phyloP scores from a whole-genome alignment of 1,284 basidiomycete genomes.

The Tranzscheliella williamsii region DNA sequence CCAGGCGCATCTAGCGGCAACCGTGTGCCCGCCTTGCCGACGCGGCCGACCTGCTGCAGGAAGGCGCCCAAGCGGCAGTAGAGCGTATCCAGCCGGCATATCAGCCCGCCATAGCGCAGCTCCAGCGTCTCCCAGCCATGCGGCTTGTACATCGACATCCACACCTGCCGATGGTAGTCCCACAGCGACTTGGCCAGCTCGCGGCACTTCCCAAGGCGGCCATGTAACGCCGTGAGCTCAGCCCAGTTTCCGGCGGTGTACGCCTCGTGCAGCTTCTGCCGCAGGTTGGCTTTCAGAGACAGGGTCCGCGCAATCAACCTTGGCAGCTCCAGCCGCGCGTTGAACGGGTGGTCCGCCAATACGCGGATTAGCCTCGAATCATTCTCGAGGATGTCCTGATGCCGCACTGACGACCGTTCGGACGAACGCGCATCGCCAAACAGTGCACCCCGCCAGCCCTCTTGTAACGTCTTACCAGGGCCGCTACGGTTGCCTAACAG shows the following conservation, averaged over 20 bases:
- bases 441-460: no score
- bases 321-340: constrained; percentile 41
- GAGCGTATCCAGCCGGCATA: constrained; percentile 59
- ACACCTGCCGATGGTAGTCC: constrained; percentile 56
- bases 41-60: constrained; percentile 18
- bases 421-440: no score
- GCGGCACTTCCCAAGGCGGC: constrained; percentile 9
- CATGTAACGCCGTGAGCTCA: constrained; percentile 21
- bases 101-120: constrained; percentile 60
- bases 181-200: constrained; percentile 50
- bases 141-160: constrained; percentile 57
- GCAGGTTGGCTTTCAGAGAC: constrained; percentile 38
- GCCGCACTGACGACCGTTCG: no score
- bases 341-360: constrained; percentile 43
- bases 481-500: no score
- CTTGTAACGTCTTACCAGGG: no score
- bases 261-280: constrained; percentile 39
- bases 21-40: neutral
- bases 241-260: constrained; percentile 38
- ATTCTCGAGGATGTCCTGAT: no score
- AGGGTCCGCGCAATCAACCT: constrained; percentile 33
- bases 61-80: constrained; percentile 37
- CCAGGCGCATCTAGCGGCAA: neutral
- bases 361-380: constrained; percentile 11
- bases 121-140: constrained; percentile 62